Evolutionary conservation across 164 flowering plant genomes (phyloP), one percentile per base, ranked within the genome.

Genomic region (Amborella trichopoda): DNA sequence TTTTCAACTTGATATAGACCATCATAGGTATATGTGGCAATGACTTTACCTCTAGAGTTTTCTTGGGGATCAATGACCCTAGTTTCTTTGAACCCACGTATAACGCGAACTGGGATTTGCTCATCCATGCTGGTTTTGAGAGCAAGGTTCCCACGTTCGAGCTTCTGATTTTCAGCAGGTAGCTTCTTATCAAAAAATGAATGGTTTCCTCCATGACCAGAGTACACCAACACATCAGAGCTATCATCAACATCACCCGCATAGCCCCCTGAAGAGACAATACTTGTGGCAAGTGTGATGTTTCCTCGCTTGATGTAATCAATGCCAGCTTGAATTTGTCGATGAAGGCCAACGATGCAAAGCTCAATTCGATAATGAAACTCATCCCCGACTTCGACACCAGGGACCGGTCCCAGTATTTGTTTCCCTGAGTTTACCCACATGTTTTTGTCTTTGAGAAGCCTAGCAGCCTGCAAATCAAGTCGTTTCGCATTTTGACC

Each of bases 301-400:
- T 55, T 68, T 25, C 49, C 66, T n/a, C 51, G 50, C 53, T 65
- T 78, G 26, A 71, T 8, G 50, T 44, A 78, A 74, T 87, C 99
- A 54, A 91, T 91, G 26, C 95, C 96, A 48, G 61, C 70, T 52
- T 78, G 87, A 46, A 24, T 55, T 3, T 17, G 80, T 30, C 76
- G 80, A 65, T 91, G 99, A 54, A 91, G 76, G 14, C 95, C 99
- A 24, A 91, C 50, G 21, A 84, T 59, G 36, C 62, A 61, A 28
- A 87, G 94, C 65, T 91, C 99, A 23, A 74, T 73, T 54, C 96
- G 70, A 57, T 71, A 91, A 17, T 73, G 90, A 58, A 87, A 87
- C 62, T 82, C 82, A 42, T 87, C 95, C 23, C 96, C 99, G 58
- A 91, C 74, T 62, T 84, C 94, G 47, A 87, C 89, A 20, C 99